Conservation (phyloP, 75 land plant species). For the Cryptomeria japonica region DNA sequence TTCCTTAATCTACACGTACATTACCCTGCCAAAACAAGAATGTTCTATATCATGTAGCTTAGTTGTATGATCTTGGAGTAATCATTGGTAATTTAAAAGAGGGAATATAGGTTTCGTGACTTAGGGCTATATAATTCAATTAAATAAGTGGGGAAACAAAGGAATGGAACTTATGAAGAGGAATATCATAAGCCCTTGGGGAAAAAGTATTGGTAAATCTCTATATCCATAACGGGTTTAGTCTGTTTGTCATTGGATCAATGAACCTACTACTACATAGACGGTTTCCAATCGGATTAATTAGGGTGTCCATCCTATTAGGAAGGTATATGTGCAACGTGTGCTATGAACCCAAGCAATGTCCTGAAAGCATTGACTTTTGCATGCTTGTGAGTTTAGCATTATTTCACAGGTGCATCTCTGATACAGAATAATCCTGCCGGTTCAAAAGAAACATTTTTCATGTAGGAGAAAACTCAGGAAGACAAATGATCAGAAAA, state of each 20-base stretch:
- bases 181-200: neutral
- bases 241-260: neutral
- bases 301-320: neutral
- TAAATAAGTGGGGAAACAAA: neutral
- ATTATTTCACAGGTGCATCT: neutral
- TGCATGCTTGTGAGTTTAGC: neutral
- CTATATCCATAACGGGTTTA: neutral
- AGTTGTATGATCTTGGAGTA: too few species aligned
- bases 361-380: neutral
- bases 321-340: too few species aligned
- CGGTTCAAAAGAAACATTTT: neutral
- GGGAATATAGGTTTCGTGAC: too few species aligned
- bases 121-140: neutral
- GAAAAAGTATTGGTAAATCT: neutral
- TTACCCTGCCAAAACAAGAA: too few species aligned
- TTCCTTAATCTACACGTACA: too few species aligned
- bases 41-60: too few species aligned
- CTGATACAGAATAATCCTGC: neutral
- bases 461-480: neutral
- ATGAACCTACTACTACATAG: neutral
- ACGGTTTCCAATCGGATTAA: neutral
- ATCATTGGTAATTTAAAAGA: too few species aligned
- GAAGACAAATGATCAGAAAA: neutral
- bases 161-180: neutral
- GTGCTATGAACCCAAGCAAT: neutral